Base-by-base conservation (phyloP, 2,329 filamentous ascomycete species). In the Lecanicillium sp. region DNA sequence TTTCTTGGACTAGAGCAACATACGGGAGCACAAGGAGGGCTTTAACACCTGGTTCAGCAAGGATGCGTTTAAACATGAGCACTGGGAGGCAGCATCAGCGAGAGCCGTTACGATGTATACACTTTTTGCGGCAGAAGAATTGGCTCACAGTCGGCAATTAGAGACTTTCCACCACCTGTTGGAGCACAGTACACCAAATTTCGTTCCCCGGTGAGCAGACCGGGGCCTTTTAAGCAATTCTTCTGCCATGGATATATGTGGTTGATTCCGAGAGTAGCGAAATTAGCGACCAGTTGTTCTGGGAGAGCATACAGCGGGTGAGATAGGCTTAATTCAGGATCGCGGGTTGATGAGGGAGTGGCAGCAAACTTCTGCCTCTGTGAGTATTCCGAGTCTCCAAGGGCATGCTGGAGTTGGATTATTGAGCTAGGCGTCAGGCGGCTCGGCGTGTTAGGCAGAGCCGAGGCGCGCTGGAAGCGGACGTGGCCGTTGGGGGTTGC, bases 171-270 rank as follows among this genome's bases (percentile, higher is more conserved):
- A 29, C 83, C 83, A 4, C 83, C 83, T 0, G 84, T 88, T 0
- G 84, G 84, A 7, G 84, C 84, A 31, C 79, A 84, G 53, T 88
- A 89, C n/a, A 88, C 79, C 9, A 89, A 65, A 48, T 85, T 87
- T 45, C 70, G 75, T 36, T 75, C 65, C 13, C 83, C 83, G 5
- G 64, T 57, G 11, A 89, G 63, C 14, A 87, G 65, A 0, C 82
- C 80, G 4, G 75, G 76, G 0, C 78, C 77, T 38, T 82, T 65
- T 7, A 89, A 66, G 51, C 84, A 89, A 41, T 79, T 77, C 36
- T 82, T 82, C 57, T 88, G 84, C 84, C 84, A 89, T 3, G 81
- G 80, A 49, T 88, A 88, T 43, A 88, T 88, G 46, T 71, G 73
- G 29, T 67, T 72, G 40, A 89, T 82, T n/a, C 83, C 83, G 29